These are phyloP conservation scores for Rhizoclosmatium globosum DNA, from an alignment of 192 early-diverging fungal genomes.

Conservation along the genomic window DNA sequence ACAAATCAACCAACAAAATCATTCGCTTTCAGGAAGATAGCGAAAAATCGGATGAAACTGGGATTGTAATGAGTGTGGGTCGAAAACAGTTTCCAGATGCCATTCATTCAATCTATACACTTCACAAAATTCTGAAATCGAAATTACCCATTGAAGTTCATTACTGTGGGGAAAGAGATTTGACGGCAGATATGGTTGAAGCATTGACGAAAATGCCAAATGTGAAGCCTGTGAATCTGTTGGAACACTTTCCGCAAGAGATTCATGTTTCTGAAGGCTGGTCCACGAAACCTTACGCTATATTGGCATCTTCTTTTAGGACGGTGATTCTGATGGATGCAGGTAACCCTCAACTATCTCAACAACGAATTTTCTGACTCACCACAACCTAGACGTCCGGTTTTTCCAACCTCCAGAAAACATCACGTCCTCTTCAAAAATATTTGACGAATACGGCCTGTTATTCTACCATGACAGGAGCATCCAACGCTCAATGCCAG, in stretches of 20 bases:
- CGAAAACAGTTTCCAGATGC: background rate
- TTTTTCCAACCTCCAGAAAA: constrained; percentile 65
- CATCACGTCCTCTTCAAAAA: constrained; percentile 47
- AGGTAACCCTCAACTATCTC: too few relatives aligned
- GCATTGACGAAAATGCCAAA: constrained; percentile 3
- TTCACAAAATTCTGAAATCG: constrained; percentile 43
- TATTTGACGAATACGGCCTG: constrained; percentile 55
- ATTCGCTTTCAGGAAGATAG: too few relatives aligned
- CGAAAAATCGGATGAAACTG: background rate
- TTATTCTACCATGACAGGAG: constrained; percentile 68
- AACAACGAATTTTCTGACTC: too few relatives aligned
- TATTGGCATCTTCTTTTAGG: constrained; percentile 68
- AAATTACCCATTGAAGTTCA: constrained; percentile 66
- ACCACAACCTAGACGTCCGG: constrained; percentile 61
- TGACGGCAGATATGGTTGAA: background rate
- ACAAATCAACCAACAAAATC: too few relatives aligned
- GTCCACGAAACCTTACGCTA: constrained; percentile 66
- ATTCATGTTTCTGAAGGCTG: background rate
- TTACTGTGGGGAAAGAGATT: constrained; percentile 47
- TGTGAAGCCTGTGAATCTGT: constrained; percentile 33
- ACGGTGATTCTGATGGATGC: constrained; percentile 70
- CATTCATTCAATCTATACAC: background rate
- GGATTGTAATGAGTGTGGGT: constrained; percentile 23
- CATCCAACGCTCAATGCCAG: background rate
- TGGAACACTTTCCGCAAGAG: constrained; percentile 41